Conservation (phyloP, 1,139 yeast genomes). For the Yueomyces sp. region DNA sequence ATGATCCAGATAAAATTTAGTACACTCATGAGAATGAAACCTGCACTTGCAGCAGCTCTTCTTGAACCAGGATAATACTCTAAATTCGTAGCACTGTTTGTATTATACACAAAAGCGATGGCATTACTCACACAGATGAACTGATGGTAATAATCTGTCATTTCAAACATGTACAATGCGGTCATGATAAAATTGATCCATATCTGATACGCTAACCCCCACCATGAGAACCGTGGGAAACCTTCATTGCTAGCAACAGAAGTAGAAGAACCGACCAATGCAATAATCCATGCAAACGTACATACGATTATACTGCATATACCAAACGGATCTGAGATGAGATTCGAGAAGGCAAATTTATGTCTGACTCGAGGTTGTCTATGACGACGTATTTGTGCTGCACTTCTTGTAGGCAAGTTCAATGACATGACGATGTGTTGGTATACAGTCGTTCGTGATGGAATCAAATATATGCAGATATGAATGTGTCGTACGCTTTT, state of each 20-base stretch:
- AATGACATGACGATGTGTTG: conserved; percentile 1
- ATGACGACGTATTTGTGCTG: conserved; percentile 16
- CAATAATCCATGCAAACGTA: conserved; percentile 65
- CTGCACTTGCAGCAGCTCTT: conserved; percentile 87
- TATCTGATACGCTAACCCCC: conserved; percentile 87
- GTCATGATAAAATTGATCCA: conserved; percentile 44
- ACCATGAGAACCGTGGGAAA: conserved; percentile 87
- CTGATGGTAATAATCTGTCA: conserved; percentile 55
- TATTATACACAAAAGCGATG: conserved; percentile 63
- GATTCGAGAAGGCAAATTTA: conserved; percentile 32
- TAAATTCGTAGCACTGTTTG: conserved; percentile 70
- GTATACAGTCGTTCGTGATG: too few species aligned
- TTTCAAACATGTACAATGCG: conserved; percentile 51
- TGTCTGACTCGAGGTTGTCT: conserved; percentile 14
- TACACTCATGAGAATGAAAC: conserved; percentile 72
- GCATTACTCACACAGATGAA: conserved; percentile 26
- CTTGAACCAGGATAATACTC: conserved; percentile 55
- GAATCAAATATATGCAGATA: too few species aligned
- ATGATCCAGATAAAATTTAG: conserved; percentile 72
- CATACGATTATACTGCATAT: conserved; percentile 53
- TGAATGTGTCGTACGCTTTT: too few species aligned
- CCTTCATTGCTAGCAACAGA: conserved; percentile 28
- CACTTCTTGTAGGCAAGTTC: conserved; percentile 11
- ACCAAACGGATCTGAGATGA: conserved; percentile 61
- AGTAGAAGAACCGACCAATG: conserved; percentile 77